Evolutionary conservation across 2,329 filamentous ascomycete species (phyloP).

Genomic region (Raffaelea deltoideospora): DNA sequence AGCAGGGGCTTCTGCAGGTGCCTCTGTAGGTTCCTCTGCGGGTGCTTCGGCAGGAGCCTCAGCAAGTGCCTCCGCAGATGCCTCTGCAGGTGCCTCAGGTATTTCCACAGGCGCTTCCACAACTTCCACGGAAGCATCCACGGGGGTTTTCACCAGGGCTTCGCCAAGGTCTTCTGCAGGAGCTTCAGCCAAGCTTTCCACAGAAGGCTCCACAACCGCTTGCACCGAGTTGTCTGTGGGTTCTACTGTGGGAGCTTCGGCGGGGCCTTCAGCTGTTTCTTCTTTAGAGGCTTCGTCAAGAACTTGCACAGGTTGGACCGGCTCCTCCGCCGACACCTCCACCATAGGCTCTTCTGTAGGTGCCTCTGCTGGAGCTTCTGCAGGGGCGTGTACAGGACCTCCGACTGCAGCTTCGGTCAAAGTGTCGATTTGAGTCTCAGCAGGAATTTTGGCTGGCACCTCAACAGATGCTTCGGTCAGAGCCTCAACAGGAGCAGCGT

Average conservation of each 20-base stretch:
- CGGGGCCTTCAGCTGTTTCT: not conserved
- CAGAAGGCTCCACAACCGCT: too few species aligned
- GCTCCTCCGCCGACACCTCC: slow-evolving; percentile 1
- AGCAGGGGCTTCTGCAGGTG: not conserved
- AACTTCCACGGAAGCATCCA: slow-evolving; percentile 9
- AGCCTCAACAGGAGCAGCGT: not conserved
- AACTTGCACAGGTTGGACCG: slow-evolving; percentile 1
- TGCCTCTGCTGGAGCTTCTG: slow-evolving; percentile 5
- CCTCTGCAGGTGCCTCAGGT: slow-evolving; percentile 5
- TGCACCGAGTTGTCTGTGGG: too few species aligned
- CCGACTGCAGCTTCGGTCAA: slow-evolving; percentile 1
- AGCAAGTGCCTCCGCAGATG: slow-evolving; percentile 3
- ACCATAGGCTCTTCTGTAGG: not conserved
- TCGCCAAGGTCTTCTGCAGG: too few species aligned
- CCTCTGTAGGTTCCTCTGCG: slow-evolving; percentile 3
- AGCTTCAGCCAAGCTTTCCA: too few species aligned
- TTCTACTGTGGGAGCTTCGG: too few species aligned
- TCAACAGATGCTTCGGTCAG: not conserved
- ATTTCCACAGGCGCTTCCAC: too few species aligned
- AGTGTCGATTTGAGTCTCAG: slow-evolving; percentile 3
- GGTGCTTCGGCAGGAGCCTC: slow-evolving; percentile 1
- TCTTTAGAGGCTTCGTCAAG: not conserved
- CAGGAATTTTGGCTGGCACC: not conserved
- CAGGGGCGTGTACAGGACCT: not conserved
- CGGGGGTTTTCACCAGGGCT: too few species aligned